Conservation (phyloP, 768 basidiomycete species). For the Leccinum olivaceopallidum region DNA sequence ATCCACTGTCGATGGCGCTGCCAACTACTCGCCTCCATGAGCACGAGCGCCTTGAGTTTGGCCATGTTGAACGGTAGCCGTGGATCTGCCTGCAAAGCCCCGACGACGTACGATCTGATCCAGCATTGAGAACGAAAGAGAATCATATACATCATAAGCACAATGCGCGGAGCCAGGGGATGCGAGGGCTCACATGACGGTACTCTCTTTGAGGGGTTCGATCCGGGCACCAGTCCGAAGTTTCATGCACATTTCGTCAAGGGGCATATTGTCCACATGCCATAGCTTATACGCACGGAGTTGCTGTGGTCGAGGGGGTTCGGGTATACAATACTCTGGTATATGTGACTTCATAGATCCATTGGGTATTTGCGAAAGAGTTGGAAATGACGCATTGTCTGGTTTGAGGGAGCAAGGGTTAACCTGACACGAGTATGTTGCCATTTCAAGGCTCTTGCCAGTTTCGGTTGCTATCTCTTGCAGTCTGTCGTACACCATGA, state of each 20-base stretch:
- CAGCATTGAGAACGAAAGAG: neutral
- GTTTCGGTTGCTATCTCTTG: slow-evolving; percentile 30
- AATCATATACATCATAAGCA: neutral
- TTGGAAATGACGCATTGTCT: neutral
- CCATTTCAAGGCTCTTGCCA: slow-evolving; percentile 18
- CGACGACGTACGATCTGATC: slow-evolving; percentile 43
- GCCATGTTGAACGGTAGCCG: slow-evolving; percentile 38
- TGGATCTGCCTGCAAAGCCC: slow-evolving; percentile 41
- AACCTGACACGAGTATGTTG: slow-evolving; percentile 32
- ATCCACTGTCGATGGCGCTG: slow-evolving; percentile 42
- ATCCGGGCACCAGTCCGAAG: slow-evolving; percentile 33
- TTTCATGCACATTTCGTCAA: slow-evolving; percentile 40
- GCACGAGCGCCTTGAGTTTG: slow-evolving; percentile 37
- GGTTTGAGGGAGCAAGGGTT: slow-evolving; percentile 10
- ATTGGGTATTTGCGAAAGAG: neutral
- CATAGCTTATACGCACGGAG: slow-evolving; percentile 48
- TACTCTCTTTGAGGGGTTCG: slow-evolving; percentile 45
- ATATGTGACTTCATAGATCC: slow-evolving; percentile 1
- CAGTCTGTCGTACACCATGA: slow-evolving; percentile 45
- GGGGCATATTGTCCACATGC: slow-evolving; percentile 36
- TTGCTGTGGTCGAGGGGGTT: slow-evolving; percentile 37
- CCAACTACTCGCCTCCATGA: slow-evolving; percentile 44
- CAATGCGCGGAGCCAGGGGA: neutral
- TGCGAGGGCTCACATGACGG: slow-evolving; percentile 43
- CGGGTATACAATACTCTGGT: slow-evolving; percentile 28